Conservation (phyloP, 768 basidiomycete genomes). For the Amanita pseudoporphyria region DNA sequence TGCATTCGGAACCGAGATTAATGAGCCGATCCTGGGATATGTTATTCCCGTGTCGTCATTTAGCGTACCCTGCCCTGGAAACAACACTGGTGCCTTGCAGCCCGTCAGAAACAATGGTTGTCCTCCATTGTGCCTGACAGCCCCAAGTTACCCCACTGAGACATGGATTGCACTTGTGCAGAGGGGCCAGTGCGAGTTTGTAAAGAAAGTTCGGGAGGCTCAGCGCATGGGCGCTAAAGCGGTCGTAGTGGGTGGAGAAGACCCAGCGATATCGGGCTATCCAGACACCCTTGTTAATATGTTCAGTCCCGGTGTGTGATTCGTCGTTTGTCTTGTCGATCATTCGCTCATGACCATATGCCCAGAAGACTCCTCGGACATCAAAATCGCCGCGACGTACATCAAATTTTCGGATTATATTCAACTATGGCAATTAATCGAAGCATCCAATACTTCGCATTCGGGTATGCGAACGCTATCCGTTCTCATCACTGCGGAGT, state of each 20-base stretch:
- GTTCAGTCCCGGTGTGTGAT: conserved; percentile 74
- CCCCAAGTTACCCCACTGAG: conserved; percentile 52
- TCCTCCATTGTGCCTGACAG: conserved; percentile 53
- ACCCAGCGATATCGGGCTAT: conserved; percentile 52
- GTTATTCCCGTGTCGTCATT: conserved; percentile 64
- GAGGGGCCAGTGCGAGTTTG: conserved; percentile 84
- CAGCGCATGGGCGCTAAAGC: conserved; percentile 72
- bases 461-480: conserved; percentile 69
- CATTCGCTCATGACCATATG: conserved; percentile 5
- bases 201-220: conserved; percentile 74
- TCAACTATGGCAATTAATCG: conserved; percentile 58
- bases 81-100: conserved; percentile 14
- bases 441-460: conserved; percentile 69
- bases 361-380: conserved; percentile 76
- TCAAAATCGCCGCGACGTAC: conserved; percentile 79
- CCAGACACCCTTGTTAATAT: conserved; percentile 80
- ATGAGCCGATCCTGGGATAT: conserved; percentile 59
- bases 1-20: conserved; percentile 67
- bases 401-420: conserved; percentile 79
- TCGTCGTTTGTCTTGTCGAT: background rate
- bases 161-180: conserved; percentile 90
- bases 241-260: conserved; percentile 85
- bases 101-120: conserved; percentile 47
- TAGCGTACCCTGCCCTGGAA: conserved; percentile 38
- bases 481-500: conserved; percentile 67